Evolutionary conservation across 2,329 filamentous ascomycete species (phyloP), one percentile per base, ranked within the genome.

Genomic region (Aspergillus alliaceus): DNA sequence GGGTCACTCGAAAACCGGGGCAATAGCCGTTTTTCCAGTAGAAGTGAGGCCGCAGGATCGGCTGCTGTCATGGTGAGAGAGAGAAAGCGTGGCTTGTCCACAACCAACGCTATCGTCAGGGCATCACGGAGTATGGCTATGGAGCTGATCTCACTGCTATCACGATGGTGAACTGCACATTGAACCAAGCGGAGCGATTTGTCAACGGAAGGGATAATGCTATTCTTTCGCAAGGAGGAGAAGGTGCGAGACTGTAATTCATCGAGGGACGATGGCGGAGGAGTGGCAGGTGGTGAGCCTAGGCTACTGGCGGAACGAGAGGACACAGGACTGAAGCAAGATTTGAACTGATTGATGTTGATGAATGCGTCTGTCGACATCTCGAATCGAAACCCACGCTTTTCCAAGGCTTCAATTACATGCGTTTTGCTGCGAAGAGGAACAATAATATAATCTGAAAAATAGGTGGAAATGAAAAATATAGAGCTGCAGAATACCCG

Each of bases 381-480:
- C 61, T 91, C 89, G 65, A 97, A 93, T 66, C 89, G 87, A 69
- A 97, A 97, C 1, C 92, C 92, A 47, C 89, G 86, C 18, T 87
- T 84, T 58, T 93, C 82, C 5, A 98, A 81, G 0, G 91, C 89
- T 57, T 86, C 82, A 32, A 91, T 86, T 48, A 98, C 93, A 37
- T 87, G 88, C 25, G 84, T 78, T 51, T 89, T 86, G 67, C 89
- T 86, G 69, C 87, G 90, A 53, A 82, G 82, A 0, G 95, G 93
- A 1, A 97, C 91, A 34, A 98, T 83, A 66, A 99, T 96, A 75
- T 96, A 98, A 77, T 99, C 93, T 32, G 90, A 95, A 76, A 96
- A 98, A 76, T 98, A 99, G 31, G 92, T 97, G 3, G 93, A 97
- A 73, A 97, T 96, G 82, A 98, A 98, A 80, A 98, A 97, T 70